phyloP scores from a whole-genome alignment of 768 basidiomycete genomes.

The Lepiota subincarnata region DNA sequence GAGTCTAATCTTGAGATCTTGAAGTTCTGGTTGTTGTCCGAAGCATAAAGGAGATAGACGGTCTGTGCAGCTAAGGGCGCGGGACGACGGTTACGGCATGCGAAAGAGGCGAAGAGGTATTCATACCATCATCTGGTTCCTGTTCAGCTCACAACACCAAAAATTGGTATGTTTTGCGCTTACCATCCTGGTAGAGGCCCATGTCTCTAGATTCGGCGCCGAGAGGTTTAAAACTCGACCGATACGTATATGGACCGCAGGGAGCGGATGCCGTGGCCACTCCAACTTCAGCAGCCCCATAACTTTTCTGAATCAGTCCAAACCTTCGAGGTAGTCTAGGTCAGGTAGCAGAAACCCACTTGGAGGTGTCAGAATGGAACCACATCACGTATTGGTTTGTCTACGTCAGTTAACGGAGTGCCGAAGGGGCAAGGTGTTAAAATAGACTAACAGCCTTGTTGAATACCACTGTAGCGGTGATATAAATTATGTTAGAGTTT shows the following conservation, averaged over 20 bases:
- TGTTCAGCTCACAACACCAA: slow-evolving; percentile 4
- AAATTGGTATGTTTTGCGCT: slow-evolving; percentile 3
- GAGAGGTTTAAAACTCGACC: slow-evolving; percentile 50
- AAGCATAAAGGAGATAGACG: slow-evolving; percentile 59
- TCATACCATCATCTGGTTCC: slow-evolving; percentile 35
- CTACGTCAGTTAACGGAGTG: slow-evolving; percentile 22
- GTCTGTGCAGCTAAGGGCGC: slow-evolving; percentile 36
- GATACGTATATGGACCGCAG: slow-evolving; percentile 58
- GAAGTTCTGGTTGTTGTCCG: slow-evolving; percentile 67
- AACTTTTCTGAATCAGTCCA: slow-evolving; percentile 30
- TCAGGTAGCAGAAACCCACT: slow-evolving; percentile 29
- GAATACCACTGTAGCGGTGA: slow-evolving; percentile 39
- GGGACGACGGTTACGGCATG: neutral
- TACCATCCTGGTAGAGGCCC: slow-evolving; percentile 55
- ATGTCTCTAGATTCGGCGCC: slow-evolving; percentile 59
- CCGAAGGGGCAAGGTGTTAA: neutral
- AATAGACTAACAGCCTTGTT: slow-evolving; percentile 38
- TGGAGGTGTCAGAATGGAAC: slow-evolving; percentile 63
- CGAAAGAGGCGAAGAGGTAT: neutral
- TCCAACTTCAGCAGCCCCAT: slow-evolving; percentile 60
- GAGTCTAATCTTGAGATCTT: slow-evolving; percentile 55
- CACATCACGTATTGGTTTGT: slow-evolving; percentile 66
- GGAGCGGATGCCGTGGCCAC: slow-evolving; percentile 56
- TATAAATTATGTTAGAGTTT: neutral
- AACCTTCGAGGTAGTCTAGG: neutral